Percentiles rank a stretch among this genome's conserved stretches.
Conservation (phyloP, 345 rosid genomes). For the Citrus australasica region DNA sequence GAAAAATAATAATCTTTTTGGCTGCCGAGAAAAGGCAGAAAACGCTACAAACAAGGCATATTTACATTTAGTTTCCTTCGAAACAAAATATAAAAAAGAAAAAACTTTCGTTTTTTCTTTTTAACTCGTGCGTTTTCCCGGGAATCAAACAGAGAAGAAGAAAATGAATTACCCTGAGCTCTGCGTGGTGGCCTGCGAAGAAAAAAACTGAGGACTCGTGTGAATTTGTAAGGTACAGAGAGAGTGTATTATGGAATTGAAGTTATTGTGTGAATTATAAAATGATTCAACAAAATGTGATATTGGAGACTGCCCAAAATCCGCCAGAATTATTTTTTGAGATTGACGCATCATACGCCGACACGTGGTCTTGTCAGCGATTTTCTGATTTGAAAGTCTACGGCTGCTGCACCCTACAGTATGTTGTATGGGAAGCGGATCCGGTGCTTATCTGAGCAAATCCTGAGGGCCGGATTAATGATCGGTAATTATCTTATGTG, state of each 20-base stretch:
- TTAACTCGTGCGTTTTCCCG: neutral
- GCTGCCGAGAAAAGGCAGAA: neutral
- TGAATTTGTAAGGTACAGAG: too few species aligned
- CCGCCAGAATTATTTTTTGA: conserved; percentile 3
- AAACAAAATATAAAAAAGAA: too few species aligned
- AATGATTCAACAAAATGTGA: neutral
- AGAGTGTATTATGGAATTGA: too few species aligned
- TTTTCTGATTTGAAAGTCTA: neutral
- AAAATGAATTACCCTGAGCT: neutral
- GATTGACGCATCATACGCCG: conserved; percentile 1
- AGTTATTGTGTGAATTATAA: too few species aligned
- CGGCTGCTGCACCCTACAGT: neutral
- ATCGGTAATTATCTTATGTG: accelerated
- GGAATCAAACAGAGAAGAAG: conserved; percentile 3
- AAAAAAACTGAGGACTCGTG: too few species aligned
- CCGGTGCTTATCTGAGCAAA: too few species aligned
- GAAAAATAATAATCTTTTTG: neutral
- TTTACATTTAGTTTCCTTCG: neutral
- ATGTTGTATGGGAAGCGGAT: neutral
- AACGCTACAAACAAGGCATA: neutral
- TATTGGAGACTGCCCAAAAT: neutral
- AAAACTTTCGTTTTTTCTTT: neutral
- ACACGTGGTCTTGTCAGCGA: conserved; percentile 16
- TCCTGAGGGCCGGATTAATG: too few species aligned
- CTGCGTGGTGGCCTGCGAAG: neutral